Conservation (phyloP, 495 filamentous ascomycete species). For the Clohesyomyces aquaticus region DNA sequence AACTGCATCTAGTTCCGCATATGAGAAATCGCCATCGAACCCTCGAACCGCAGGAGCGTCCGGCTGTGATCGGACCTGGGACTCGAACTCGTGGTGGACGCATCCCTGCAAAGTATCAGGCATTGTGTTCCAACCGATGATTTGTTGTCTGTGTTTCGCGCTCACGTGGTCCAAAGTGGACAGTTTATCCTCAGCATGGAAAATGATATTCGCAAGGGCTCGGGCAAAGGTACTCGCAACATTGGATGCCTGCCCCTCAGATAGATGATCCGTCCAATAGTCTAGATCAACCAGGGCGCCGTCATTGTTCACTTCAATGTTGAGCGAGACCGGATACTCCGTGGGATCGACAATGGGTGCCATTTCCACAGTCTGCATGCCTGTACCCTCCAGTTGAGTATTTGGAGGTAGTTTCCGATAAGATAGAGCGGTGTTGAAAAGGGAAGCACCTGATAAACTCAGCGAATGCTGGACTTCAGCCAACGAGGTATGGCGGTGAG, state of each 20-base stretch:
- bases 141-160: conserved; percentile 32
- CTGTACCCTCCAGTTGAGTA: neutral
- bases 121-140: conserved; percentile 34
- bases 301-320: conserved; percentile 51
- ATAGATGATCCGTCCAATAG: conserved; percentile 54
- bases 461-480: conserved; percentile 37
- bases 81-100: conserved; percentile 32
- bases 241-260: conserved; percentile 52
- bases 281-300: conserved; percentile 54
- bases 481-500: conserved; percentile 31
- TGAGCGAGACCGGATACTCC: conserved; percentile 42
- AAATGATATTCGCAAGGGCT: conserved; percentile 31
- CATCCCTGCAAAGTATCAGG: conserved; percentile 34
- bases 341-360: conserved; percentile 31
- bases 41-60: conserved; percentile 35
- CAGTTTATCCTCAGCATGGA: conserved; percentile 19
- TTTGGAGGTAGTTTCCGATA: conserved; percentile 26
- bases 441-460: conserved; percentile 16
- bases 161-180: conserved; percentile 33
- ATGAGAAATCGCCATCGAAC: conserved; percentile 39
- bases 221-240: conserved; percentile 48
- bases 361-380: conserved; percentile 14
- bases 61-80: conserved; percentile 21
- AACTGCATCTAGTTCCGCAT: conserved; percentile 28
- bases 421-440: conserved; percentile 38